Base-by-base conservation (phyloP, 345 rosid genomes). In the Noccaea caerulescens region DNA sequence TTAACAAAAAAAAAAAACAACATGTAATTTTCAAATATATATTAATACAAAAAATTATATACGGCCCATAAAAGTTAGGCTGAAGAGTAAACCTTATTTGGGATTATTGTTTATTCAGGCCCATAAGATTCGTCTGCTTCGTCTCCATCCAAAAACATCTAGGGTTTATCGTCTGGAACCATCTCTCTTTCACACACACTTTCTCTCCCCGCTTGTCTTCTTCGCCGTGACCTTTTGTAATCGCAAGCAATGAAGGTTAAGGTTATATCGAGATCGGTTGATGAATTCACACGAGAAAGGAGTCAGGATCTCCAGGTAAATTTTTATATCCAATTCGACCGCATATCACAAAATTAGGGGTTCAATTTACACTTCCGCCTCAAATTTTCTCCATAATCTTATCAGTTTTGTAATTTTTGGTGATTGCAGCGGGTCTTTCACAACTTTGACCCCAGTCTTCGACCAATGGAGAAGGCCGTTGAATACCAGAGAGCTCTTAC, bases 211-310 rank as follows among this genome's bases (percentile, higher is more conserved):
- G 34, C 6, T 23, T 1, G 3, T 42, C 27, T 30, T 20, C 10
- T 30, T 20, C 10, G n/a, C 13, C 41, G 65, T 57, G 33, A 67
- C 1, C 62, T 52, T 1, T 11, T 4, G 14, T 2, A 37, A 9
- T 33, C 56, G 37, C 9, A 47, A 6, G 64, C 25, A 23, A 89
- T 94, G 98, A 91, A 82, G 81, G 87, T 94, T 23, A 91, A 91
- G 80, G 86, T 82, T 34, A 84, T 94, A 63, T 94, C 99, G 7
- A 87, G 98, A 44, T 84, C 97, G 2, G 76, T 80, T 3, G 98
- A 94, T 72, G 97, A 91, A 56, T 94, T 87, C 85, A 94, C 98
- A 60, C 87, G 99, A 67, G 99, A 91, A 63, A 81, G 99, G 73
- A 91, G 99, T 83, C 89, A 91, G 53, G 99, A 94, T 66, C 91